These are phyloP conservation scores for Pittosporum tobira DNA, from an alignment of 129 eudicot genomes.

Conservation along the genomic window DNA sequence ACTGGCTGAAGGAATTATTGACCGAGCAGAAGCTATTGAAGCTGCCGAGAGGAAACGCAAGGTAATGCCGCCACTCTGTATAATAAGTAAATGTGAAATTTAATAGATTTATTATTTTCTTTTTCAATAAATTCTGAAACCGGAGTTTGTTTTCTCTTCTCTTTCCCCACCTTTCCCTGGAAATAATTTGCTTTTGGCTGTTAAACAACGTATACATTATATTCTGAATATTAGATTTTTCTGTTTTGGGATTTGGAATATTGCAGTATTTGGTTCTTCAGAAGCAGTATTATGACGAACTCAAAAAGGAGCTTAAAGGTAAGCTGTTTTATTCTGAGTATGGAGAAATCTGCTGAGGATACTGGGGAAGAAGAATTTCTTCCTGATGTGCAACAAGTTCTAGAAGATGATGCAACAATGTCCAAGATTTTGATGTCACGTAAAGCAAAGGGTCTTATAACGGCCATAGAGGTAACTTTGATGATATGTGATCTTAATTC, in stretches of 20 bases:
- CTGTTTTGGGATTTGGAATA: background rate
- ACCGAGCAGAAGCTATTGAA: conserved; percentile 66
- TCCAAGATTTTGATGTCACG: conserved; percentile 43
- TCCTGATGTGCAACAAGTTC: conserved; percentile 25
- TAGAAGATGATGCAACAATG: conserved; percentile 33
- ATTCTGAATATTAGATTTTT: no score
- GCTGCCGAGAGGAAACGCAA: conserved; percentile 58
- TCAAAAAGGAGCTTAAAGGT: conserved; percentile 47
- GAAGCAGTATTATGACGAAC: conserved; percentile 46
- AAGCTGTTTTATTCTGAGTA: conserved; percentile 15
- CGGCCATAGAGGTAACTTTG: conserved; percentile 55
- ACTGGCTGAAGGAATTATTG: conserved; percentile 55
- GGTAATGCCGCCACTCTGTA: conserved; percentile 22
- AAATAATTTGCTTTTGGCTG: background rate
- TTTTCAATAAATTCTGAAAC: no score
- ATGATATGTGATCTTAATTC: background rate
- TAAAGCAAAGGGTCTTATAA: conserved; percentile 40
- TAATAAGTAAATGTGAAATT: no score
- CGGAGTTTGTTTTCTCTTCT: no score
- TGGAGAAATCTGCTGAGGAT: conserved; percentile 19
- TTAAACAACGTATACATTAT: no score
- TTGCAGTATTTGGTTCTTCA: conserved; percentile 44
- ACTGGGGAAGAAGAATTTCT: conserved; percentile 19
- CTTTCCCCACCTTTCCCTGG: background rate
- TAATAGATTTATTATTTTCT: no score